Evolutionary conservation across 352 stramenopile genomes (phyloP), one percentile per base, ranked within the genome.

Genomic region (Pythium brachiatum): DNA sequence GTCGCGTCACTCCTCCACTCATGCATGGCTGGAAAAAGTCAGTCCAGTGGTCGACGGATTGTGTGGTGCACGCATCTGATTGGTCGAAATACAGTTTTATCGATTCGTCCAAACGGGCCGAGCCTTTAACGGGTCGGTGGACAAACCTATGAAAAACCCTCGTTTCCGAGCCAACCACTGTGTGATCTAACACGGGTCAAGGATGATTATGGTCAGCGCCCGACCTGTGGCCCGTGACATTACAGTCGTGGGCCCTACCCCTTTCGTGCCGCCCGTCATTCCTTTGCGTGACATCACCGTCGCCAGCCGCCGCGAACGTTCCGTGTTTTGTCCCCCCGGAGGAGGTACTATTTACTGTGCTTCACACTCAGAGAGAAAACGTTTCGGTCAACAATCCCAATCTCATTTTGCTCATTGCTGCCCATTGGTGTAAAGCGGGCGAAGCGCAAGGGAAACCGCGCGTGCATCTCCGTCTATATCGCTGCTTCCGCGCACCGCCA

Each of bases 321-420:
- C 61, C 21, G 38, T 20, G 9, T 39, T 20, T 63, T 46, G 25
- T 52, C 5, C 29, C 46, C 55, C 48, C 50, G 8, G 7, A 4
- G 25, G 62, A 27, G 62, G 26, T 12, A 69, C 50, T 47, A 65
- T 54, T 69, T 13, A 8, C 29, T 12, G 5, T 34, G 29, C 29
- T 34, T 15, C 38, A 15, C 48, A 55, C 54, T 46, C 31, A 34
- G 20, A 48, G 56, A 48, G 58, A 57, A 70, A 70, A 70, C 63
- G 63, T 70, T 70, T 70, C 63, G 50, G 57, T 65, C 63, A 70
- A 65, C 63, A 69, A 34, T 64, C 60, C 53, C 53, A 63, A 65
- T 62, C 56, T 65, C 63, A 65, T 70, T 65, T 65, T 51, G 56
- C 55, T 26, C 53, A 52, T 68, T 68, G 53, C 53, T 60, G 47